Conservation (phyloP, 2,329 filamentous ascomycete genomes). For the Thelonectria discophora region DNA sequence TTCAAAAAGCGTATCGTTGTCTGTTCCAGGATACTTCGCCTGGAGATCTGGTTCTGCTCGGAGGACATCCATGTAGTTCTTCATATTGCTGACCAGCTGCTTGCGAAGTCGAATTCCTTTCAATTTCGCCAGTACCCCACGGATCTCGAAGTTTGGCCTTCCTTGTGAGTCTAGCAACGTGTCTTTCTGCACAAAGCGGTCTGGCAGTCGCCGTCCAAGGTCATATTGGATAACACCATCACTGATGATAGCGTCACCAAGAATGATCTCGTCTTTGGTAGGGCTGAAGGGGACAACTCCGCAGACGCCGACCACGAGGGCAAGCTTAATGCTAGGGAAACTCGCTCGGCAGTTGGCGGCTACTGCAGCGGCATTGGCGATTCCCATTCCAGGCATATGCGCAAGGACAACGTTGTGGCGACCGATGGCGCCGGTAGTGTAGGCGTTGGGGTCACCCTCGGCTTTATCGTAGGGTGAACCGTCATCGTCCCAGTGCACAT, state of each 20-base stretch:
- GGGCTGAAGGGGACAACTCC: slow-evolving; percentile 33
- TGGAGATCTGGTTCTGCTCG: neutral
- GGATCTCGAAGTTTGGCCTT: too few species aligned
- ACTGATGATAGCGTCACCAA: slow-evolving; percentile 43
- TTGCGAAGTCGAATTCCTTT: slow-evolving; percentile 20
- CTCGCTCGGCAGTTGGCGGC: slow-evolving; percentile 3
- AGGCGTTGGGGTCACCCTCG: too few species aligned
- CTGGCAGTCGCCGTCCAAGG: slow-evolving; percentile 32
- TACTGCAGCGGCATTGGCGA: neutral
- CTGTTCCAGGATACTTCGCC: neutral
- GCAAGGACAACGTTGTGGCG: too few species aligned
- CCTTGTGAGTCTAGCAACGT: slow-evolving; percentile 32
- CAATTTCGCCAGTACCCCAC: slow-evolving; percentile 37
- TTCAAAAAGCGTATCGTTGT: neutral
- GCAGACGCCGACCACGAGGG: too few species aligned
- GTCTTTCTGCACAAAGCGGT: slow-evolving; percentile 34
- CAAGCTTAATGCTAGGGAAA: slow-evolving; percentile 1
- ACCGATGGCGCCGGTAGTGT: too few species aligned
- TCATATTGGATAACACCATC: slow-evolving; percentile 38
- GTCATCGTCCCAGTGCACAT: too few species aligned
- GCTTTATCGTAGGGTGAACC: too few species aligned
- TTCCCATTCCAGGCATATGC: slow-evolving; percentile 13
- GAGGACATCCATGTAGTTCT: neutral
- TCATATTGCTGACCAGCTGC: neutral
- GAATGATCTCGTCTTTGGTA: slow-evolving; percentile 27